Evolutionary conservation across 2,329 filamentous ascomycete species (phyloP).

Genomic region (Apiospora saccharicola): DNA sequence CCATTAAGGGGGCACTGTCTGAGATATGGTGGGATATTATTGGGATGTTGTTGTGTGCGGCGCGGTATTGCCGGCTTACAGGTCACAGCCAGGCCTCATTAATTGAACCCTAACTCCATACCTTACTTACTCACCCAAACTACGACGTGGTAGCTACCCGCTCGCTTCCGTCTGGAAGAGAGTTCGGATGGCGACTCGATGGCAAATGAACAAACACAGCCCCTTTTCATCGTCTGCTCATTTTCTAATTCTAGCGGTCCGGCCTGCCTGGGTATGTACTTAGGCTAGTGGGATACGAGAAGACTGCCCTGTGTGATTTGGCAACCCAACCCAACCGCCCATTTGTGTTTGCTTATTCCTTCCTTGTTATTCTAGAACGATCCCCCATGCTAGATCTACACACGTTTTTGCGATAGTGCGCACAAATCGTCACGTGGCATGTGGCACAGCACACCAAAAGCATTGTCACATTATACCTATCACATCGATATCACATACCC

Average conservation of each 20-base stretch:
- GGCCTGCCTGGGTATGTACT: not conserved
- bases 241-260: not conserved
- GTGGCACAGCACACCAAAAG: too few species aligned
- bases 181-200: constrained; percentile 14
- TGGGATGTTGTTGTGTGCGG: not conserved
- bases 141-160: not conserved
- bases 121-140: not conserved
- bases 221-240: not conserved
- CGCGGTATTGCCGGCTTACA: constrained; percentile 8
- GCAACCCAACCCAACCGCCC: not conserved
- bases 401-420: constrained; percentile 1
- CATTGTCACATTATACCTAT: not conserved
- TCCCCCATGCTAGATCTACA: not conserved
- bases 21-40: not conserved
- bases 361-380: not conserved
- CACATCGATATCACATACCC: too few species aligned
- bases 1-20: not conserved
- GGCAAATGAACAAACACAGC: not conserved
- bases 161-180: constrained; percentile 14
- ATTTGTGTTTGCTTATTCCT: constrained; percentile 5
- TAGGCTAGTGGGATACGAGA: not conserved
- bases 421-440: not conserved
- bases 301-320: not conserved
- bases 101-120: not conserved
- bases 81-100: not conserved